phyloP scores from a whole-genome alignment of 257 asterid genomes.

The Nyctanthes arbortristis region DNA sequence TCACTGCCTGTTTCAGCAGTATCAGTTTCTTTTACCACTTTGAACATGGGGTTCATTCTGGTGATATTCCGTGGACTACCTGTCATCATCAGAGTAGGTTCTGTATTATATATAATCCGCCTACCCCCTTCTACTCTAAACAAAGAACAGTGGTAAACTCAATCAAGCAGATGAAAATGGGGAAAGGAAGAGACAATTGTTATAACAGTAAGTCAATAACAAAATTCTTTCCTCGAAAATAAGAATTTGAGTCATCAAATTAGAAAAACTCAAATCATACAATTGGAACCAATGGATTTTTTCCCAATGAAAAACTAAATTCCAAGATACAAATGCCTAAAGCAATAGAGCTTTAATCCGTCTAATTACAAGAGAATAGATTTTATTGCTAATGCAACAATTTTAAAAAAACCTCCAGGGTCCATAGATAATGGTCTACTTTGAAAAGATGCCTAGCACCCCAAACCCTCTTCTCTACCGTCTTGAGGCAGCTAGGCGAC shows the following conservation, averaged over 20 bases:
- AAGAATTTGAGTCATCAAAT: slow-evolving; percentile 11
- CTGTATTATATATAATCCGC: slow-evolving; percentile 46
- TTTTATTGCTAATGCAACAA: slow-evolving; percentile 8
- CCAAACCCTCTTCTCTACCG: slow-evolving; percentile 17
- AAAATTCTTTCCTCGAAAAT: not conserved
- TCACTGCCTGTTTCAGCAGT: slow-evolving; percentile 57
- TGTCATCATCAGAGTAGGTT: slow-evolving; percentile 64
- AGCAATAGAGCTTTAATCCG: slow-evolving; percentile 19
- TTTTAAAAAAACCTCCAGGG: not conserved
- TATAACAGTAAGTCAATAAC: slow-evolving; percentile 11
- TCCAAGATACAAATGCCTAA: not conserved
- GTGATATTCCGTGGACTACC: slow-evolving; percentile 76
- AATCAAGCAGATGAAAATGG: slow-evolving; percentile 9
- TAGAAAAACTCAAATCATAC: slow-evolving; percentile 5
- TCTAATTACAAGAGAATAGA: slow-evolving; percentile 18
- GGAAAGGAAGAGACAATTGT: not conserved
- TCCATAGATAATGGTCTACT: slow-evolving; percentile 3
- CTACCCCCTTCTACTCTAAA: slow-evolving; percentile 26
- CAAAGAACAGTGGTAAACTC: slow-evolving; percentile 17
- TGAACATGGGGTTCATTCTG: slow-evolving; percentile 72
- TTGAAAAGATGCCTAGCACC: not conserved
- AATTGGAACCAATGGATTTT: slow-evolving; percentile 8
- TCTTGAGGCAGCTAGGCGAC: not conserved
- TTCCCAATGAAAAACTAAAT: not conserved
- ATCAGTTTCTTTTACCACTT: slow-evolving; percentile 60